These are phyloP conservation scores for Ustilago loliicola DNA, from an alignment of 1,284 basidiomycete species.

Conservation along the genomic window DNA sequence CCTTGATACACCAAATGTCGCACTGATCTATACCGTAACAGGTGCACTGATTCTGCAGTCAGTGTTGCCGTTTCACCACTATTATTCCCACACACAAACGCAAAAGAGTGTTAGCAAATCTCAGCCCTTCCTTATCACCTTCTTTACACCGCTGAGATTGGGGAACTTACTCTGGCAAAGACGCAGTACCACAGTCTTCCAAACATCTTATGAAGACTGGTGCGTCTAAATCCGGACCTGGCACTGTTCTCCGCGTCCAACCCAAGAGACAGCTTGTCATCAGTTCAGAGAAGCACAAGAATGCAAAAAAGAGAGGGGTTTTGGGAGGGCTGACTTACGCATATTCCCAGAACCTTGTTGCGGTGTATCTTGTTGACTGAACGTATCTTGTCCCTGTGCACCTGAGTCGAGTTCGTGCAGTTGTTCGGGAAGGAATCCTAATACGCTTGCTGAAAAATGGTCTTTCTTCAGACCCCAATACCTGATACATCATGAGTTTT, in stretches of 20 bases:
- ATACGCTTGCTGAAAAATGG: slow-evolving; percentile 51
- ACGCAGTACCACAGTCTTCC: slow-evolving; percentile 59
- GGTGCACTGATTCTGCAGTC: slow-evolving; percentile 54
- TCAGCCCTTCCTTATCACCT: not conserved
- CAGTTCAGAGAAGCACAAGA: not conserved
- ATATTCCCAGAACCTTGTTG: slow-evolving; percentile 42
- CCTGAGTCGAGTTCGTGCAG: slow-evolving; percentile 51
- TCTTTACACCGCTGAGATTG: not conserved
- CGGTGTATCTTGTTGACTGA: slow-evolving; percentile 17
- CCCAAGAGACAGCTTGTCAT: not conserved
- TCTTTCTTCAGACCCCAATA: slow-evolving; percentile 54
- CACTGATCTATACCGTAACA: slow-evolving; percentile 62
- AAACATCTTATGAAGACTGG: slow-evolving; percentile 67
- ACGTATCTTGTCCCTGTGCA: slow-evolving; percentile 9
- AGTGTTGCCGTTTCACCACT: slow-evolving; percentile 57
- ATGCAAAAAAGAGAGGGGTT: not conserved
- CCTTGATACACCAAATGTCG: slow-evolving; percentile 56
- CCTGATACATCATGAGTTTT: slow-evolving; percentile 31
- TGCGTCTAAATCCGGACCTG: slow-evolving; percentile 56
- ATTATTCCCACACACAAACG: not conserved
- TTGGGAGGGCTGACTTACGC: slow-evolving; percentile 41
- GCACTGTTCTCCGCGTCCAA: slow-evolving; percentile 34
- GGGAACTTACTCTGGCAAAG: slow-evolving; percentile 55
- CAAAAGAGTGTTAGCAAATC: not conserved
- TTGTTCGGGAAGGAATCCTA: slow-evolving; percentile 59